phyloP scores from a whole-genome alignment of 352 stramenopile genomes.

The Elongisporangium prolatum region DNA sequence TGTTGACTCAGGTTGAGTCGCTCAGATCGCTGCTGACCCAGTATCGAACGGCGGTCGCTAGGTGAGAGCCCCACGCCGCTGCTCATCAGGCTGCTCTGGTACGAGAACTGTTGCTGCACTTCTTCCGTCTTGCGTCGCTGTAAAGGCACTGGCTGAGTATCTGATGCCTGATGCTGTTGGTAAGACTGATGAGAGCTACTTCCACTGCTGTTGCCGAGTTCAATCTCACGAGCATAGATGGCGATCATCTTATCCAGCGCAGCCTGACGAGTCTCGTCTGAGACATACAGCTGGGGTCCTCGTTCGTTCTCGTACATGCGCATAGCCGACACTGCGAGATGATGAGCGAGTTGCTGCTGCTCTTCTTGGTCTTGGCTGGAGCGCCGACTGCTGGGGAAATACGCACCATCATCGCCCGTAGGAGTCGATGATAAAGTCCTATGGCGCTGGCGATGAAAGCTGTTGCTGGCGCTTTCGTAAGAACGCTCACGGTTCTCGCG shows the following conservation, averaged over 20 bases:
- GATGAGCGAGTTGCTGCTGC: conserved; percentile 39
- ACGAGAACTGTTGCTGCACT: conserved; percentile 5
- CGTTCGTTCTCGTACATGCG: conserved; percentile 70
- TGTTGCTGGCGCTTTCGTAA: background rate
- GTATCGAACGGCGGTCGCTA: background rate
- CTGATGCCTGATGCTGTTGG: conserved; percentile 10
- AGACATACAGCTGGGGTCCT: conserved; percentile 32
- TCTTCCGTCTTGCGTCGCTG: conserved; percentile 10
- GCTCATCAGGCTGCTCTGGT: background rate
- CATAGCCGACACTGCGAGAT: conserved; percentile 74
- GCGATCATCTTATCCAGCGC: conserved; percentile 74
- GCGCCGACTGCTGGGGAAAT: conserved; percentile 4
- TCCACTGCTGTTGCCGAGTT: conserved; percentile 24
- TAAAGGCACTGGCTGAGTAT: conserved; percentile 6
- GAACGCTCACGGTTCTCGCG: background rate
- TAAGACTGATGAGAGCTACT: conserved; percentile 7
- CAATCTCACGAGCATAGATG: conserved; percentile 70
- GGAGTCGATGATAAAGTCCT: background rate
- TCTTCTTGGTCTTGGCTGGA: conserved; percentile 1
- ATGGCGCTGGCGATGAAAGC: background rate
- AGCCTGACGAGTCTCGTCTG: conserved; percentile 48
- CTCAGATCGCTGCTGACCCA: background rate
- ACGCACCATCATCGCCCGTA: background rate
- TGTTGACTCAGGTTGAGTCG: conserved; percentile 22
- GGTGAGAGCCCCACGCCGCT: background rate